Evolutionary conservation across 345 rosid species (phyloP), one percentile per base, ranked within the genome.

Genomic region (Excoecaria agallocha): DNA sequence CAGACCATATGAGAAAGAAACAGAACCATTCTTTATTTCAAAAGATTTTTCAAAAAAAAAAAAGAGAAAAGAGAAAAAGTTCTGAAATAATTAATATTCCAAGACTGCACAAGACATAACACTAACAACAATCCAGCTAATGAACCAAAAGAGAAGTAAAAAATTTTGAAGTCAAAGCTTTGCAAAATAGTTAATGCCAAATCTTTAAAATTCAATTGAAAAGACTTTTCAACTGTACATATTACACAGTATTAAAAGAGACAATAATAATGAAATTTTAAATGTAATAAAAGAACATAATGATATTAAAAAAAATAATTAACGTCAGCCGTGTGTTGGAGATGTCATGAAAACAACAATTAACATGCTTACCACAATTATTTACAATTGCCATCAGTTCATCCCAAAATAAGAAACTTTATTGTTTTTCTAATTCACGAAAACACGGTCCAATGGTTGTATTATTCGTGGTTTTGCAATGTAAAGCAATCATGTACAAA

Each of bases 1-100:
- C 80, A 80, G 80, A 61, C 69, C 83, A 82, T 78, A 38, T 78
- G 82, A 83, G 82, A 83, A 79, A 77, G 86, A 66, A 70, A 50
- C 25, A 67, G 49, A 78, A 78, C 59, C 8, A 6, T 7, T 55
- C 59, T 4, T 24, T n/a, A 55, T 19, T 6, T 55, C 59, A 62
- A 25, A 13, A 30, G 1, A 1, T 38, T 69, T 57, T 25, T 24
- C 7, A 49, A 72, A 25, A 59, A 24, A 35, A 56, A 39, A 71
- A n/a, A n/a, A n/a, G n/a, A n/a, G n/a, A n/a, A n/a, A n/a, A n/a
- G n/a, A n/a, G n/a, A 15, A 65, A 43, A 22, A 62, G 19, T 5
- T 16, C n/a, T n/a, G n/a, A 19, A 15, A 19, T n/a, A n/a, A 38
- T n/a, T 43, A 71, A 52, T 55, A 43, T 62, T 52, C 61, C 45